Evolutionary conservation across 1,284 basidiomycete species (phyloP).

Genomic region (Puccinia sorghi): DNA sequence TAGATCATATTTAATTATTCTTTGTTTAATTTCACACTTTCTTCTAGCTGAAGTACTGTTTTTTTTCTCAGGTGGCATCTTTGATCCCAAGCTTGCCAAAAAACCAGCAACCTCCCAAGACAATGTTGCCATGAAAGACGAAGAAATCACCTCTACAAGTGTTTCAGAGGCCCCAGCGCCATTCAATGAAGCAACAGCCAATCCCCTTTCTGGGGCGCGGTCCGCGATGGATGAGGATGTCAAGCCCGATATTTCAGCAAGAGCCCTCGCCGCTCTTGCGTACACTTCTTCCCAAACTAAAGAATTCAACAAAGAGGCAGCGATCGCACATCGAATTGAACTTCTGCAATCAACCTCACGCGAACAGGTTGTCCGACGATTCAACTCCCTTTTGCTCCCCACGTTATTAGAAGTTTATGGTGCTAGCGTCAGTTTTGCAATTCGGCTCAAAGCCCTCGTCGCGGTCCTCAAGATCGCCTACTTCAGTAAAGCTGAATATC

Average conservation of each 20-base stretch:
- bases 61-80: conserved; percentile 53
- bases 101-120: conserved; percentile 50
- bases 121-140: conserved; percentile 52
- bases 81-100: conserved; percentile 54
- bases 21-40: neutral
- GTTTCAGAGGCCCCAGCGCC: conserved; percentile 7
- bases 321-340: conserved; percentile 59
- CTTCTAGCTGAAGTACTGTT: neutral
- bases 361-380: conserved; percentile 68
- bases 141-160: conserved; percentile 50
- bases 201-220: neutral
- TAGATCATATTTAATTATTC: conserved; percentile 51
- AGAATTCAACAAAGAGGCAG: conserved; percentile 55
- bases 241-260: conserved; percentile 45
- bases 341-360: conserved; percentile 69
- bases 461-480: conserved; percentile 83
- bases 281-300: conserved; percentile 9
- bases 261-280: conserved; percentile 10
- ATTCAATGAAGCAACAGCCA: conserved; percentile 22
- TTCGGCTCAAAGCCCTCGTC: conserved; percentile 80
- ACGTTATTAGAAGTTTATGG: conserved; percentile 93
- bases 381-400: conserved; percentile 80
- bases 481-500: conserved; percentile 74
- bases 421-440: conserved; percentile 80
- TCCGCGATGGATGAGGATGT: conserved; percentile 36